Percentiles rank a stretch among this genome's conserved stretches.
Evolutionary conservation across 805 yeast genomes (phyloP).

Genomic region (Blastobotrys terrestris): DNA sequence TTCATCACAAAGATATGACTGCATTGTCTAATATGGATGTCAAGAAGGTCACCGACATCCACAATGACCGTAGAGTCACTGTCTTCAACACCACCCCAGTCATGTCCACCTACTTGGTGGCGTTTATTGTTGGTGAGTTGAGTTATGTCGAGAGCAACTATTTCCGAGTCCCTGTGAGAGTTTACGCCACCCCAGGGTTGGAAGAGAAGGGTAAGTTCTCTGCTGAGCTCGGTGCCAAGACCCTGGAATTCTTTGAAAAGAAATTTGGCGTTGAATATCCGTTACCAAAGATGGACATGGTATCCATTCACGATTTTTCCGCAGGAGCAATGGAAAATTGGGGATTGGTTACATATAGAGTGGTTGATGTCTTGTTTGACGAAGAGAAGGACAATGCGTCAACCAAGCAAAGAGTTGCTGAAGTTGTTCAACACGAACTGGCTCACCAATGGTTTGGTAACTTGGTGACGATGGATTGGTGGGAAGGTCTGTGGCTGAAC

Average conservation of each 20-base stretch:
- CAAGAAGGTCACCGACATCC: conserved; percentile 34
- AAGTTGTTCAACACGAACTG: conserved; percentile 78
- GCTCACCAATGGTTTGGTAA: conserved; percentile 94
- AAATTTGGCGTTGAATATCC: conserved; percentile 69
- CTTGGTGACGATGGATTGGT: conserved; percentile 87
- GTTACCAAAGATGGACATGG: conserved; percentile 71
- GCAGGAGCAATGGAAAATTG: conserved; percentile 92
- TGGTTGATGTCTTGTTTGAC: conserved; percentile 57
- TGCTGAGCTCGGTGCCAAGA: conserved; percentile 56
- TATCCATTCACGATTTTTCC: conserved; percentile 72
- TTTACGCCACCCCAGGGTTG: conserved; percentile 62
- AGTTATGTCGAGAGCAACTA: conserved; percentile 50
- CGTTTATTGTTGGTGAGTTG: conserved; percentile 66
- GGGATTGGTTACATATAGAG: conserved; percentile 71
- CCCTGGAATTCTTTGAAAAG: conserved; percentile 58
- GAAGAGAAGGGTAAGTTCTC: conserved; percentile 58
- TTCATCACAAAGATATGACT: conserved; percentile 46
- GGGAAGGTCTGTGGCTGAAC: conserved; percentile 87
- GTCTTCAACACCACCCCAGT: conserved; percentile 58
- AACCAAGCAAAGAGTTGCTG: conserved; percentile 66
- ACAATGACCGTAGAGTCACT: conserved; percentile 40
- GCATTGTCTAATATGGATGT: conserved; percentile 67
- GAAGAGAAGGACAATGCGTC: conserved; percentile 56
- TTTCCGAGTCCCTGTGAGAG: conserved; percentile 59
- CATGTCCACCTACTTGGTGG: conserved; percentile 70